These are phyloP conservation scores for Rostrohypoxylon terebratum DNA, from an alignment of 495 filamentous ascomycete genomes.

Conservation along the genomic window DNA sequence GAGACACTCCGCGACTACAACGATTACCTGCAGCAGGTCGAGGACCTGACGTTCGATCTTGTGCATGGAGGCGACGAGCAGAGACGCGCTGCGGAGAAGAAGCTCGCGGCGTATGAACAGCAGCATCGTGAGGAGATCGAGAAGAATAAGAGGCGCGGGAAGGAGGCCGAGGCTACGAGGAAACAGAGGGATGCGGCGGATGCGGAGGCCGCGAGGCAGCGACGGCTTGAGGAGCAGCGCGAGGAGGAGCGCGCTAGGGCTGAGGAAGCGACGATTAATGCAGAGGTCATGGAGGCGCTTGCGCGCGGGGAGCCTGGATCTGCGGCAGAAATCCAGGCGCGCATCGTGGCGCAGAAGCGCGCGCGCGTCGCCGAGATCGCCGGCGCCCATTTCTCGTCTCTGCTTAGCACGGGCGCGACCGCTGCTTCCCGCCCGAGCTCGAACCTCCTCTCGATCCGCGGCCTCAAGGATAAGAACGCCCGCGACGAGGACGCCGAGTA, in stretches of 20 bases:
- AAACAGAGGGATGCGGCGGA: conserved; percentile 55
- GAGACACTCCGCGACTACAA: conserved; percentile 83
- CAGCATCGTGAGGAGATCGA: conserved; percentile 78
- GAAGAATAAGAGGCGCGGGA: conserved; percentile 72
- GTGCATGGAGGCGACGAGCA: conserved; percentile 76
- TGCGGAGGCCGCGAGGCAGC: conserved; percentile 67
- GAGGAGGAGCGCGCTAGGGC: conserved; percentile 63
- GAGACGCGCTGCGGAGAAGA: conserved; percentile 70
- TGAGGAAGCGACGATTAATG: conserved; percentile 60
- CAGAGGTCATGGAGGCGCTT: conserved; percentile 64
- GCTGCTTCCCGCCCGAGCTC: conserved; percentile 36
- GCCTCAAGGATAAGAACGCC: conserved; percentile 71
- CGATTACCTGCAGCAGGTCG: conserved; percentile 93
- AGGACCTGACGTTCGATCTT: conserved; percentile 89
- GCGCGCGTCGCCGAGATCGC: conserved; percentile 52
- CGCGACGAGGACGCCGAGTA: conserved; percentile 49
- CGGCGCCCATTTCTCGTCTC: conserved; percentile 30
- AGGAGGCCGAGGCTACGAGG: conserved; percentile 65
- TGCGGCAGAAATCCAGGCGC: conserved; percentile 67
- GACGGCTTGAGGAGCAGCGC: conserved; percentile 69
- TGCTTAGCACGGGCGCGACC: conserved; percentile 44
- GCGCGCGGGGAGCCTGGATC: conserved; percentile 60
- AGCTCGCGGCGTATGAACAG: conserved; percentile 72
- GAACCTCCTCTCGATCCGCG: conserved; percentile 71
- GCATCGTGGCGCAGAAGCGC: conserved; percentile 78